Percentiles rank a stretch among this genome's conserved stretches.
phyloP scores from a whole-genome alignment of 768 basidiomycete genomes.

The Panaeolus cyanescens region DNA sequence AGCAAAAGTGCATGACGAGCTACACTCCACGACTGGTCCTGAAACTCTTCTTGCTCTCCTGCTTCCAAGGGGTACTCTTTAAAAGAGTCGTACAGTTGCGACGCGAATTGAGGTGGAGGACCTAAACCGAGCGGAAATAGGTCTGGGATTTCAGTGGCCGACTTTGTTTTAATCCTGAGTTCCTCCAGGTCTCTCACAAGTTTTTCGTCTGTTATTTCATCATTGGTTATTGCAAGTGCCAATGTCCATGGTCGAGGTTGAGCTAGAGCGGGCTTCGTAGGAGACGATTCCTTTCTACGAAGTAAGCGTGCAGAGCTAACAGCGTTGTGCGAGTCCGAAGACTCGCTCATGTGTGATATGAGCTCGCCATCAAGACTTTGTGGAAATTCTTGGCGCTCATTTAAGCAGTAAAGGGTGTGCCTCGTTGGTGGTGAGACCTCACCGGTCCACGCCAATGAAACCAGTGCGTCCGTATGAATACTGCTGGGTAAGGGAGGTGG shows the following conservation, averaged over 20 bases:
- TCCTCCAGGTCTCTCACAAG: slow-evolving; percentile 49
- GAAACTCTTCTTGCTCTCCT: slow-evolving; percentile 13
- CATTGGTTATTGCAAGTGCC: slow-evolving; percentile 51
- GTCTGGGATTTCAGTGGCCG: slow-evolving; percentile 9
- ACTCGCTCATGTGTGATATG: not conserved
- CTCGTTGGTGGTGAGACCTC: slow-evolving; percentile 13
- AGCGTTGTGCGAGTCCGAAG: not conserved
- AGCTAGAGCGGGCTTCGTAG: slow-evolving; percentile 1
- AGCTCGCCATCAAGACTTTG: not conserved
- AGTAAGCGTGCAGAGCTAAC: slow-evolving; percentile 6
- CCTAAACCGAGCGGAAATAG: slow-evolving; percentile 14
- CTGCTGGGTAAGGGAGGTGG: slow-evolving; percentile 22
- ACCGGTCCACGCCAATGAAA: slow-evolving; percentile 33
- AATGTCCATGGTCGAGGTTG: slow-evolving; percentile 38
- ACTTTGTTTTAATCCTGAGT: slow-evolving; percentile 29
- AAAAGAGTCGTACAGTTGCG: slow-evolving; percentile 24
- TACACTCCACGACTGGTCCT: slow-evolving; percentile 33
- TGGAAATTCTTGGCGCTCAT: not conserved
- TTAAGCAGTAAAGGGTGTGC: not conserved
- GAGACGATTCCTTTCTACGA: slow-evolving; percentile 15
- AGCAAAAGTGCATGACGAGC: slow-evolving; percentile 39
- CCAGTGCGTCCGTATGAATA: slow-evolving; percentile 29
- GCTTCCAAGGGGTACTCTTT: slow-evolving; percentile 25
- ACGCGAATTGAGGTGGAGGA: slow-evolving; percentile 21
- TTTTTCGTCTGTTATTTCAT: slow-evolving; percentile 50